phyloP scores from a whole-genome alignment of 2,329 filamentous ascomycete genomes.

The Stachybotrys chlorohalonatus region DNA sequence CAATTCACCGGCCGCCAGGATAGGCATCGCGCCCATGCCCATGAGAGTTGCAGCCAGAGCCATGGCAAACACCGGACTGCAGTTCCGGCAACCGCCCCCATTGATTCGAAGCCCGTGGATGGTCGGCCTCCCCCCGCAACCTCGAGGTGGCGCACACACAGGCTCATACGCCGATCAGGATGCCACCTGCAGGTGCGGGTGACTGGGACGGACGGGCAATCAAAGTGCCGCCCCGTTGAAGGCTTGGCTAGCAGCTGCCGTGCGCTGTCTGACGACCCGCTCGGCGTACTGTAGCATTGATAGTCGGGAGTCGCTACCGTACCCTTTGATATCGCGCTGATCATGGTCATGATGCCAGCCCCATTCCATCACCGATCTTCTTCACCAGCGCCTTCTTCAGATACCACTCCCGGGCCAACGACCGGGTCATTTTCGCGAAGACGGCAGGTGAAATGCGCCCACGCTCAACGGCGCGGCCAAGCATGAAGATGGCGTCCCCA shows the following conservation, averaged over 20 bases:
- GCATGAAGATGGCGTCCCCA: conserved; percentile 76
- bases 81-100: not conserved
- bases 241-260: too few relatives aligned
- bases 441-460: conserved; percentile 63
- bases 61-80: not conserved
- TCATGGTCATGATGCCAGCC: conserved; percentile 31
- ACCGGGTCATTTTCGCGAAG: conserved; percentile 70
- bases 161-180: too few relatives aligned
- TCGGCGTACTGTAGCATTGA: too few relatives aligned
- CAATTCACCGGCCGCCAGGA: not conserved
- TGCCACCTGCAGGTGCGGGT: too few relatives aligned
- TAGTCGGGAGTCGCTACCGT: too few relatives aligned
- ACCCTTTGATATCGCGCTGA: too few relatives aligned
- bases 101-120: too few relatives aligned
- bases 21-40: not conserved
- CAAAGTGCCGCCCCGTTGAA: too few relatives aligned
- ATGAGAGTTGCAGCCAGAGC: not conserved
- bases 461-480: conserved; percentile 65
- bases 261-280: too few relatives aligned
- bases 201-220: too few relatives aligned
- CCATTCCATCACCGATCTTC: conserved; percentile 73
- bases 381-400: conserved; percentile 71
- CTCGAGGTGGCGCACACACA: too few relatives aligned
- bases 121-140: too few relatives aligned
- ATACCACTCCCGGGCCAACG: conserved; percentile 70